phyloP scores from a whole-genome alignment of 768 basidiomycete genomes.

The Auricularia sp. region DNA sequence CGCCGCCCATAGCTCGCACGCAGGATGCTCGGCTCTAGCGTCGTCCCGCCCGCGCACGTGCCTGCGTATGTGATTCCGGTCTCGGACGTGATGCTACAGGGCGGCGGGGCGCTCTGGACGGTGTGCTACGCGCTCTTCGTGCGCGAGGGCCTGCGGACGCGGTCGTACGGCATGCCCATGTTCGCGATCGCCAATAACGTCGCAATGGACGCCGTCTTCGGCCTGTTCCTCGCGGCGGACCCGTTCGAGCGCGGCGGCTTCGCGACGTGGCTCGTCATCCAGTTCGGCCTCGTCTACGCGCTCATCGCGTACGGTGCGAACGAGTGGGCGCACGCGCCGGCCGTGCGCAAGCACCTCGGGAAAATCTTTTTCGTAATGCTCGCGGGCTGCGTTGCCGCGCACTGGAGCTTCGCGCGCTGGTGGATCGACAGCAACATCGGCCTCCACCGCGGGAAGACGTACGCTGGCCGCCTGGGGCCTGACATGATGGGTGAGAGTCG shows the following conservation, averaged over 20 bases:
- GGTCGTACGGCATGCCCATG: background rate
- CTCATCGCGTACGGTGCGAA: background rate
- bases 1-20: no score
- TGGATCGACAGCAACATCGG: slow-evolving; percentile 1
- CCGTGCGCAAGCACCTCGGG: background rate
- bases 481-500: background rate
- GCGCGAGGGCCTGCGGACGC: background rate
- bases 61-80: background rate
- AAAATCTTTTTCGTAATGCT: background rate
- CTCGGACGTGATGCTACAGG: background rate
- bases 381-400: background rate
- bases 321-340: background rate
- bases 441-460: background rate
- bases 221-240: background rate
- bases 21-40: background rate
- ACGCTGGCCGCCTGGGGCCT: background rate
- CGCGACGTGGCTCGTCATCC: background rate
- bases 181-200: background rate
- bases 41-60: background rate
- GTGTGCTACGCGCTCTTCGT: background rate
- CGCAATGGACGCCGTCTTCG: background rate
- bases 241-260: background rate
- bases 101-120: background rate
- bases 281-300: background rate
- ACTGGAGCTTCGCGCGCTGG: background rate